Conservation (phyloP, 108 stramenopile species). For the Skeletonema grethae region DNA sequence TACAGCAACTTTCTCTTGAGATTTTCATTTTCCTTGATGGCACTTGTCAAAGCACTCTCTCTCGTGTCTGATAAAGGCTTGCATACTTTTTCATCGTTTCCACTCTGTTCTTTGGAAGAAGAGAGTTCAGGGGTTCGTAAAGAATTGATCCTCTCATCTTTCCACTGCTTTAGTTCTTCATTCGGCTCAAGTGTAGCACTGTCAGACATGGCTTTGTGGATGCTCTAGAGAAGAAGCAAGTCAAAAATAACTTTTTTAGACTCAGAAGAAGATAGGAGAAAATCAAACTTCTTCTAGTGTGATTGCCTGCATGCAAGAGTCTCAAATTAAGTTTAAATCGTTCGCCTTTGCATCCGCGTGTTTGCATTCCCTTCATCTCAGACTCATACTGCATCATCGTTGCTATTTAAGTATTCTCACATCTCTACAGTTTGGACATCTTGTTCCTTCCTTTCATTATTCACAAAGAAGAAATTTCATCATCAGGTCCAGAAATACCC, state of each 20-base stretch:
- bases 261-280: too few relatives aligned
- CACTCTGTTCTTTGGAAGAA: not conserved
- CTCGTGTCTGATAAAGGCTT: not conserved
- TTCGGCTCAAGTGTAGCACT: not conserved
- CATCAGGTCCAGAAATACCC: conserved; percentile 50
- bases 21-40: conserved; percentile 16
- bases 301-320: too few relatives aligned
- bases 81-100: not conserved
- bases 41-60: not conserved
- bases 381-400: not conserved
- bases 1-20: conserved; percentile 20
- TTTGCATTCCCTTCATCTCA: not conserved
- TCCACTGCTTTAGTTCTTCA: not conserved
- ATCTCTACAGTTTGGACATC: not conserved
- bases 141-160: conserved; percentile 1
- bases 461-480: conserved; percentile 5
- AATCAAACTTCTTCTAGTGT: too few relatives aligned
- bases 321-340: too few relatives aligned
- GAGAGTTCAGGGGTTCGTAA: not conserved
- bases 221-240: too few relatives aligned
- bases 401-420: too few relatives aligned
- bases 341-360: too few relatives aligned
- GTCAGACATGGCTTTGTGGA: not conserved
- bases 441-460: not conserved
- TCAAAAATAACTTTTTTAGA: too few relatives aligned